Evolutionary conservation across 805 yeast genomes (phyloP), one percentile per base, ranked within the genome.

Genomic region (Lipomyces chichibuensis): DNA sequence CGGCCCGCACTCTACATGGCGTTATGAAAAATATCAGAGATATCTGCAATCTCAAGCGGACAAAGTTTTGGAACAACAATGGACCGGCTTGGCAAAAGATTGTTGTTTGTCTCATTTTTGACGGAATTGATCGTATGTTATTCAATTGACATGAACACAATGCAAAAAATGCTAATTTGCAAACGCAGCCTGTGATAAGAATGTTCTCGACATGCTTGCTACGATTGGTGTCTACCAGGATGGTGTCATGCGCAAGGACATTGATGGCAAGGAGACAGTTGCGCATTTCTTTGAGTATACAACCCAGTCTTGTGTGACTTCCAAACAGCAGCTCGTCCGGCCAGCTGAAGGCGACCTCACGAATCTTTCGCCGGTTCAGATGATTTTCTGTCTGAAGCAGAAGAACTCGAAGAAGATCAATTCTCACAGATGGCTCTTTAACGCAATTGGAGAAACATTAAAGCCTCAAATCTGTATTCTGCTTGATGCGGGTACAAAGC

Each of bases 221-320:
- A 86, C 87, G 0, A 81, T 87, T 71, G 90, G 90, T 35, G 83
- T 85, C 20, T 87, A 86, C 75, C 90, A 87, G 76, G 89, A 86
- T 37, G 90, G 89, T 6, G 81, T 86, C 62, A 87, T 88, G 77
- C 85, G 85, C 75, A 81, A 85, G 70, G 82, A 81, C 65, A 86
- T 87, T 67, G 85, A 86, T 68, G 88, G 85, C 65, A 81, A 83
- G 68, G 84, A 84, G 64, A 88, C 88, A 35, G 85, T 84, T 60
- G 89, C 88, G 20, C 90, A 87, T 73, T 81, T 87, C 61, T 87
- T 86, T 74, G 90, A 87, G 75, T 87, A 87, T 75, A 87, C 90
- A 33, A 86, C 90, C 1, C 83, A 81, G 65, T 73, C 81, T 51
- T 79, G 82, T 51, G 83, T 80, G 14, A 73, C 77, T 13, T 77